Conservation (phyloP, 495 filamentous ascomycete species). For the Neurospora discreta region DNA sequence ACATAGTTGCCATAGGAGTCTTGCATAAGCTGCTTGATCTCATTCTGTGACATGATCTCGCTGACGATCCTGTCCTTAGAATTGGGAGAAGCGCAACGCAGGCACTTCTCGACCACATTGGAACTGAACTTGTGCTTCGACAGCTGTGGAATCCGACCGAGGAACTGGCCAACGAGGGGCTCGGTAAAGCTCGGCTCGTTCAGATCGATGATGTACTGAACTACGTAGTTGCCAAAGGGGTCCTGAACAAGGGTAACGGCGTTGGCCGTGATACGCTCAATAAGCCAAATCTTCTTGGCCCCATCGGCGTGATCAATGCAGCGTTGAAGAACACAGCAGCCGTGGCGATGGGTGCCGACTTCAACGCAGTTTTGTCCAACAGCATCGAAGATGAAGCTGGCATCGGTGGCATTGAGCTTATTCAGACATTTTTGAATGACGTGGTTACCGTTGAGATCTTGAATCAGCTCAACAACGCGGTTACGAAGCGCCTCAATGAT, state of each 20-base stretch:
- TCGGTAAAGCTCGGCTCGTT: conserved; percentile 73
- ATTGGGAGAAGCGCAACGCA: conserved; percentile 60
- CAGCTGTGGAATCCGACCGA: conserved; percentile 57
- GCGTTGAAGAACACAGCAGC: conserved; percentile 94
- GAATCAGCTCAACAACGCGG: conserved; percentile 83
- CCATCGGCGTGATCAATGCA: conserved; percentile 96
- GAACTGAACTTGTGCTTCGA: conserved; percentile 99
- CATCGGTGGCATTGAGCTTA: conserved; percentile 67
- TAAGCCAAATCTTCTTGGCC: conserved; percentile 74
- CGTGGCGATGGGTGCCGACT: conserved; percentile 94
- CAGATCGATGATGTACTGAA: conserved; percentile 95
- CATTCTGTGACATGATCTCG: conserved; percentile 62
- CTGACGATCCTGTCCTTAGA: conserved; percentile 72
- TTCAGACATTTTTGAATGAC: conserved; percentile 99
- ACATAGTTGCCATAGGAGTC: conserved; percentile 96
- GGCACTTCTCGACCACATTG: conserved; percentile 96
- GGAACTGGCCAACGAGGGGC: conserved; percentile 69
- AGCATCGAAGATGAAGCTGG: conserved; percentile 92
- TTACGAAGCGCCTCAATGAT: conserved; percentile 69
- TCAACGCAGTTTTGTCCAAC: conserved; percentile 76
- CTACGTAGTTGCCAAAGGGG: conserved; percentile 95
- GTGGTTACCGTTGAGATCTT: conserved; percentile 96
- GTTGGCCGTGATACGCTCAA: conserved; percentile 72
- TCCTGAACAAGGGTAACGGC: conserved; percentile 81
- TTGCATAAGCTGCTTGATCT: conserved; percentile 76